Base-by-base conservation (phyloP, 1,284 basidiomycete species). In the Cystobasidium slooffiae region DNA sequence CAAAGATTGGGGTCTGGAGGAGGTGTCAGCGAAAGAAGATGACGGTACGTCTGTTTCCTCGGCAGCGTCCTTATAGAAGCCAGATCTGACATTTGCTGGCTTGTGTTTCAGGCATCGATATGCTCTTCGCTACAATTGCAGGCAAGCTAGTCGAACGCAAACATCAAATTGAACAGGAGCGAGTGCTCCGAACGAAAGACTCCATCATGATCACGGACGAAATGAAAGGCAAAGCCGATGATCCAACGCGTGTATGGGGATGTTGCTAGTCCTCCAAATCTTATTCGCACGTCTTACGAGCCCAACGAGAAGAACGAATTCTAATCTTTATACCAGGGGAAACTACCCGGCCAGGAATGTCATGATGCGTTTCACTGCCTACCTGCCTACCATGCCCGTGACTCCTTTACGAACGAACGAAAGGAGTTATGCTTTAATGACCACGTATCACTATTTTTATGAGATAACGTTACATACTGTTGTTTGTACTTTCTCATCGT, bases 51-150 rank as follows among this genome's bases (percentile, higher is more conserved):
- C 73, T 91, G 92, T 88, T 88, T 90, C 79, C 85, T 93, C 18
- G 91, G 91, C 77, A 91, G 94, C 80, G 91, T 93, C 39, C 92
- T 90, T 68, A 89, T 91, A 72, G 93, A 92, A 82, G 91, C 39
- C 55, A 89, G 91, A 80, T 81, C 83, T 59, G 92, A 91, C 92
- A 44, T 61, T 22, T n/a, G 1, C 41, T 31, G 24, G 37, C 41
- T 12, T 10, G 10, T 18, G 39, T 63, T 75, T 43, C 75, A 92
- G 92, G 92, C 68, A 90, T 94, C 68, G 85, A 89, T 81, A 83
- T 86, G 67, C 85, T 93, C 47, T 93, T 94, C 78, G 86, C 89
- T 78, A 86, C 88, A 75, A 85, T 94, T 77, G 91, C 93, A 64
- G 84, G 85, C 61, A 87, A 89, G 53, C 91, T 94, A 80, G 91